A percentile compares a stretch with the other conserved stretches of the same genome.
These are phyloP conservation scores for Iberis pinnata DNA, from an alignment of 345 rosid species.

Conservation along the genomic window DNA sequence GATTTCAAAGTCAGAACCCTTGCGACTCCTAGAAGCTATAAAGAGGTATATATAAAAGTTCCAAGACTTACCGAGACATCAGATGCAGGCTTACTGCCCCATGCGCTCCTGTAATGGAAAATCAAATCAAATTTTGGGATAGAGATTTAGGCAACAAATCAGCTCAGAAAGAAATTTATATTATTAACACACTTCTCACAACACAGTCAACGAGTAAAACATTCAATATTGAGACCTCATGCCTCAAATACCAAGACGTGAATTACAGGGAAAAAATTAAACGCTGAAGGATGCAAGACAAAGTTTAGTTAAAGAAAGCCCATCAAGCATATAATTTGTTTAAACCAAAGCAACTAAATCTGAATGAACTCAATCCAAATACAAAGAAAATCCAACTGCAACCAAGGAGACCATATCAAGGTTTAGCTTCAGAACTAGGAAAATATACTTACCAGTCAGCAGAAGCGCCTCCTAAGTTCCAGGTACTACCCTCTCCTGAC, in stretches of 20 bases:
- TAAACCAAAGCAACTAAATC: not conserved
- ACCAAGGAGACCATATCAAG: not conserved
- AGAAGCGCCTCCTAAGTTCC: slow-evolving; percentile 55
- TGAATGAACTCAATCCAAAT: slow-evolving; percentile 1
- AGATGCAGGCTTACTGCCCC: slow-evolving; percentile 29
- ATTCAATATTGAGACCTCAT: slow-evolving; percentile 8
- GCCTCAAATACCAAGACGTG: not conserved
- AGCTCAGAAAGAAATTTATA: not conserved
- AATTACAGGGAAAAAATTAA: not conserved
- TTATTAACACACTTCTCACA: not conserved
- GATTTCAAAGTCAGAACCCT: slow-evolving; percentile 12
- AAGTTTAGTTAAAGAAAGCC: slow-evolving; percentile 5
- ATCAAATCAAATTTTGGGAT: not conserved
- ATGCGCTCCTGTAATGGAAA: slow-evolving; percentile 16
- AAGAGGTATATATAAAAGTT: slow-evolving; percentile 1
- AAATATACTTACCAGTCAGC: slow-evolving; percentile 44
- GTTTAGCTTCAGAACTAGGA: not conserved
- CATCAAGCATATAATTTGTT: not conserved
- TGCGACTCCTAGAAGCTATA: not conserved
- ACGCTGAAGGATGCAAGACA: not conserved
- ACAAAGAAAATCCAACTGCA: not conserved
- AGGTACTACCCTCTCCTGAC: slow-evolving; percentile 47
- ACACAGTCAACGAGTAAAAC: slow-evolving; percentile 1
- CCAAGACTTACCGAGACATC: slow-evolving; percentile 14
- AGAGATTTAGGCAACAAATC: not conserved